phyloP scores from a whole-genome alignment of 2,329 filamentous ascomycete genomes.

The Colletotrichum graminicola region DNA sequence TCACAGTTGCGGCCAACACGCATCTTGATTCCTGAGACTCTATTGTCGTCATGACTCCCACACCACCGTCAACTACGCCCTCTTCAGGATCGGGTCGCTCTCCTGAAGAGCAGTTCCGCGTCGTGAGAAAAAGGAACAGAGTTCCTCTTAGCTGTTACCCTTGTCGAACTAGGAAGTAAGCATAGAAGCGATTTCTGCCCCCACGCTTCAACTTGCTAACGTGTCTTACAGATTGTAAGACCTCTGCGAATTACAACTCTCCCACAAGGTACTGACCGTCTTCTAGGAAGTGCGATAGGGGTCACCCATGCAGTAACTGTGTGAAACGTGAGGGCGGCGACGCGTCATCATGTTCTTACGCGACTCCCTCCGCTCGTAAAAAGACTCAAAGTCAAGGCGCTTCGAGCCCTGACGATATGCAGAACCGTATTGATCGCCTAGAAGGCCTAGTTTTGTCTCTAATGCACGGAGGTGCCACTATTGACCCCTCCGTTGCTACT shows the following conservation, averaged over 20 bases:
- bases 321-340: conserved; percentile 89
- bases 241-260: conserved; percentile 11
- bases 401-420: conserved; percentile 90
- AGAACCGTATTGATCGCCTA: conserved; percentile 95
- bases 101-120: conserved; percentile 86
- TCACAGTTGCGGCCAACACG: conserved; percentile 5
- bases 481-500: conserved; percentile 57
- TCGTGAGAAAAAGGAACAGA: conserved; percentile 92
- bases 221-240: conserved; percentile 53
- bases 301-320: conserved; percentile 93
- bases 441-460: conserved; percentile 92
- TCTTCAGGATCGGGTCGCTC: conserved; percentile 79
- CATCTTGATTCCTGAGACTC: conserved; percentile 7
- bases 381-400: conserved; percentile 75
- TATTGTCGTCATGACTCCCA: conserved; percentile 74
- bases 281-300: conserved; percentile 91
- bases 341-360: conserved; percentile 86
- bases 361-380: conserved; percentile 76
- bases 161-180: conserved; percentile 91
- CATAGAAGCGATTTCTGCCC: conserved; percentile 29
- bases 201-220: conserved; percentile 41
- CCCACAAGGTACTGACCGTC: conserved; percentile 19
- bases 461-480: conserved; percentile 84
- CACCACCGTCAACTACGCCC: conserved; percentile 81
- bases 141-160: conserved; percentile 92